phyloP scores from a whole-genome alignment of 1,284 basidiomycete genomes.

The Cerrena zonata region DNA sequence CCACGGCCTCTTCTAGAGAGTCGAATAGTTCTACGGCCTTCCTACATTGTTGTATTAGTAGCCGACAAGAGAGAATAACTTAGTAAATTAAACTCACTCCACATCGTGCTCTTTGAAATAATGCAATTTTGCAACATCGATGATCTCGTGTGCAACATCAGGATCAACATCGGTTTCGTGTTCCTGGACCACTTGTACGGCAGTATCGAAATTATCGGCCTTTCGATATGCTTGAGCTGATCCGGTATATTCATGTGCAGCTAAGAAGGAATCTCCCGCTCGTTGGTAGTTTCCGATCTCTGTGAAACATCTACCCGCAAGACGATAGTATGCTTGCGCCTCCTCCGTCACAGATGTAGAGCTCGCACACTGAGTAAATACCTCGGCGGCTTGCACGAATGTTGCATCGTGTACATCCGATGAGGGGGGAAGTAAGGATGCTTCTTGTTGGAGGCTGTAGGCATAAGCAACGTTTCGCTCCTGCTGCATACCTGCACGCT shows the following conservation, averaged over 20 bases:
- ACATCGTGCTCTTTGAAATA: background rate
- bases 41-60: slow-evolving; percentile 25
- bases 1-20: slow-evolving; percentile 44
- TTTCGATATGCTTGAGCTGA: slow-evolving; percentile 44
- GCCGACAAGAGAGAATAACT: background rate
- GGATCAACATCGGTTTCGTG: slow-evolving; percentile 37
- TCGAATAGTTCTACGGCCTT: slow-evolving; percentile 46
- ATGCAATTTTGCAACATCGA: background rate
- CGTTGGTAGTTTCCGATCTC: slow-evolving; percentile 32
- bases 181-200: slow-evolving; percentile 39
- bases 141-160: background rate
- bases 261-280: slow-evolving; percentile 42
- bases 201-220: slow-evolving; percentile 46
- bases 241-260: slow-evolving; percentile 38
- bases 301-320: slow-evolving; percentile 48
- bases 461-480: slow-evolving; percentile 43
- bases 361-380: slow-evolving; percentile 40
- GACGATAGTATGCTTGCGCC: slow-evolving; percentile 35
- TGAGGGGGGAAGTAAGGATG: slow-evolving; percentile 1
- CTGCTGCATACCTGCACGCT: slow-evolving; percentile 40
- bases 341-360: slow-evolving; percentile 26
- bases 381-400: slow-evolving; percentile 41
- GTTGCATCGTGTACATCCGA: slow-evolving; percentile 26
- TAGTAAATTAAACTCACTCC: background rate
- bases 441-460: slow-evolving; percentile 40